A percentile compares a stretch with the other conserved stretches of the same genome.
Conservation (phyloP, 768 basidiomycete genomes). For the Naematelia aurantialba region DNA sequence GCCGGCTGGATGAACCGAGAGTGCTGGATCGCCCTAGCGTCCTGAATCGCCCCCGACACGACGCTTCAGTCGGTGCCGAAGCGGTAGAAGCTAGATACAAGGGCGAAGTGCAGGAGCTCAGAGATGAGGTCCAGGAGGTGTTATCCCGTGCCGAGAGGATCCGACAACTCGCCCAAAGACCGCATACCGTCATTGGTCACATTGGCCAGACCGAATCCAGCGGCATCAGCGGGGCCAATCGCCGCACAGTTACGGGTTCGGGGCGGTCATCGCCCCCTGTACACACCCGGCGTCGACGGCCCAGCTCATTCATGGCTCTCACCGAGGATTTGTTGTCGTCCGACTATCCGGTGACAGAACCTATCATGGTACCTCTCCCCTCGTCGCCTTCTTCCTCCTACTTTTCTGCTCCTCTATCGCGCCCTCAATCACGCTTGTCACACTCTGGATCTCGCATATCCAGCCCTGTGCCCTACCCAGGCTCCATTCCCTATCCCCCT, state of each 20-base stretch:
- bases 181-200: not conserved
- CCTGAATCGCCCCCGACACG: not conserved
- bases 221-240: no score
- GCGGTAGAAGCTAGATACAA: not conserved
- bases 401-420: constrained; percentile 8
- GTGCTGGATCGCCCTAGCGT: not conserved
- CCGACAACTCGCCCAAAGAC: not conserved
- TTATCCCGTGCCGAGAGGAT: not conserved
- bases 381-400: constrained; percentile 19
- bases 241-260: no score
- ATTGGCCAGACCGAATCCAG: no score
- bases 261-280: not conserved
- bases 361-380: constrained; percentile 32
- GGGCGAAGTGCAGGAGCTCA: not conserved
- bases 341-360: constrained; percentile 8
- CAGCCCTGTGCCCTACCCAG: no score
- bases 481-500: not conserved
- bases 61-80: not conserved
- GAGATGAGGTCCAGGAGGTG: not conserved
- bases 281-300: not conserved
- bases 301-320: not conserved
- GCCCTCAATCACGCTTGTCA: no score
- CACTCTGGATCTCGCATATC: not conserved
- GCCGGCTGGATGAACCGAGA: not conserved
- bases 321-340: not conserved